These are phyloP conservation scores for Typha latifolia DNA, from an alignment of 176 grass and related monocot species.

Conservation along the genomic window DNA sequence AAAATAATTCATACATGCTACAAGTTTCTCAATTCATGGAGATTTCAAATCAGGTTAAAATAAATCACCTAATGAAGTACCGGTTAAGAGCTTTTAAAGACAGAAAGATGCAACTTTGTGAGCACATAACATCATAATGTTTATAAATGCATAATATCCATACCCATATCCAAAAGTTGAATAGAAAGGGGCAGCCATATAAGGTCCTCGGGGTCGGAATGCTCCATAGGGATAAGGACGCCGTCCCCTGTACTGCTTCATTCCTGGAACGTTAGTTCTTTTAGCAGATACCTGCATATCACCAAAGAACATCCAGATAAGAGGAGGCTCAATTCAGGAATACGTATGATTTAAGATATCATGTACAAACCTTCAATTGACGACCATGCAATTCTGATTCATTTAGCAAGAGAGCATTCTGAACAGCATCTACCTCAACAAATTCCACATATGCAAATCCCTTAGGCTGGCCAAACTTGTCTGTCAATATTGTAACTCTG, in stretches of 20 bases:
- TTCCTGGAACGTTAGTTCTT: conserved; percentile 76
- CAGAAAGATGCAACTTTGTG: not conserved
- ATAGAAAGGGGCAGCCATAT: conserved; percentile 35
- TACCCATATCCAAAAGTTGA: conserved; percentile 51
- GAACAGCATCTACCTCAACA: conserved; percentile 54
- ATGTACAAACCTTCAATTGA: conserved; percentile 40
- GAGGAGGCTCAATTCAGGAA: not conserved
- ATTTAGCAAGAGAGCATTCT: conserved; percentile 56
- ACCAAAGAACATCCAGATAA: conserved; percentile 1
- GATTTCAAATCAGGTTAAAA: not conserved
- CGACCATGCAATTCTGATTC: conserved; percentile 60
- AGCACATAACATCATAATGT: not conserved
- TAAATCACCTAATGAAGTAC: not conserved
- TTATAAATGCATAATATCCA: conserved; percentile 8
- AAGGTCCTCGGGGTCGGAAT: conserved; percentile 25
- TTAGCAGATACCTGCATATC: conserved; percentile 47
- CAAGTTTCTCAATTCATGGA: too few species aligned
- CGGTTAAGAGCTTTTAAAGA: not conserved
- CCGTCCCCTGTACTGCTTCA: conserved; percentile 51
- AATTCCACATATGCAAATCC: conserved; percentile 81
- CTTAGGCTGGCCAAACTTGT: conserved; percentile 57
- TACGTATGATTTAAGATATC: conserved; percentile 3
- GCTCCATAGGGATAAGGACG: conserved; percentile 18
- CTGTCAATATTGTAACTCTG: conserved; percentile 63
- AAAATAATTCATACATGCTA: too few species aligned